phyloP scores from a whole-genome alignment of 805 yeast species.

The Saccharomycopsis lassenensis region DNA sequence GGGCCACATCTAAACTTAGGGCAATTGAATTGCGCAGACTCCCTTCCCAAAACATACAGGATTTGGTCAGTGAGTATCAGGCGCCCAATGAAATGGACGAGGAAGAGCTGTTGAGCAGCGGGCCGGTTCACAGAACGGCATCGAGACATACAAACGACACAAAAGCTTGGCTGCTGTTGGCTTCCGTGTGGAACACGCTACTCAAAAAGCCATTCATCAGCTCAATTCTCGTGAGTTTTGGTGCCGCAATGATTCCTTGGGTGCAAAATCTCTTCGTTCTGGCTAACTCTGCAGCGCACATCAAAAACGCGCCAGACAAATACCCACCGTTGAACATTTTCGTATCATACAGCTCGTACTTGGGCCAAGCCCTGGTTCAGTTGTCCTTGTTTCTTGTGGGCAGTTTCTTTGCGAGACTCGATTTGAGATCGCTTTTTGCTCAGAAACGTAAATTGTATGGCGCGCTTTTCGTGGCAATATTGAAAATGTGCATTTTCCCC shows the following conservation, averaged over 20 bases:
- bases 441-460: constrained; percentile 22
- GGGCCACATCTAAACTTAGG: constrained; percentile 8
- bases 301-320: constrained; percentile 74
- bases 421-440: constrained; percentile 16
- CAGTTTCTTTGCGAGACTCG: constrained; percentile 73
- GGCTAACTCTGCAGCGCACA: constrained; percentile 29
- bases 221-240: constrained; percentile 50
- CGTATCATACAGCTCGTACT: constrained; percentile 68
- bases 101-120: neutral
- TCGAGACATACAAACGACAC: neutral
- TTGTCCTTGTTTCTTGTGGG: constrained; percentile 73
- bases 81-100: constrained; percentile 17
- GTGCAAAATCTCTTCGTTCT: constrained; percentile 55
- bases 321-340: constrained; percentile 75
- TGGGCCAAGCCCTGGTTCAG: constrained; percentile 85
- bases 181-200: too few species aligned
- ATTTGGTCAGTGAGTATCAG: constrained; percentile 38
- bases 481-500: constrained; percentile 62
- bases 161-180: too few species aligned
- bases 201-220: constrained; percentile 72
- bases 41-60: constrained; percentile 34
- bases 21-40: constrained; percentile 17
- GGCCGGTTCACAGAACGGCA: constrained; percentile 1
- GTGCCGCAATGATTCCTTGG: constrained; percentile 79
- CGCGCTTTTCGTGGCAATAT: constrained; percentile 44